These are phyloP conservation scores for Blastocystis sp. DNA, from an alignment of 352 stramenopile genomes.

Conservation along the genomic window DNA sequence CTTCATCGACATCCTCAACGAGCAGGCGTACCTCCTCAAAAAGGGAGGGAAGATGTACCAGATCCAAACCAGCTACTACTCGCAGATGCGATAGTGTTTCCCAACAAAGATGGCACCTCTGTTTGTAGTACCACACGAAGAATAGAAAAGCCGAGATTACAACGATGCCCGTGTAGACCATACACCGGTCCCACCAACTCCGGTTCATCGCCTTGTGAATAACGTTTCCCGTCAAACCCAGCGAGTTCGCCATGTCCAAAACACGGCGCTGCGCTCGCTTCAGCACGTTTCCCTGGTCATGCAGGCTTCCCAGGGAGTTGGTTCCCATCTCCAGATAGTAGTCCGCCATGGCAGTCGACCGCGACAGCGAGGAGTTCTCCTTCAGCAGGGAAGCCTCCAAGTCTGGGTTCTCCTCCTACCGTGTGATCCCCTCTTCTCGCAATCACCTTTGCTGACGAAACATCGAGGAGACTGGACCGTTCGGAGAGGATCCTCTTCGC, in stretches of 20 bases:
- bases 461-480: background rate
- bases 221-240: conserved; percentile 47
- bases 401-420: background rate
- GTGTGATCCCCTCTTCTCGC: too few species aligned
- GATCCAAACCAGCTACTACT: conserved; percentile 72
- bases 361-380: conserved; percentile 34
- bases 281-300: conserved; percentile 55
- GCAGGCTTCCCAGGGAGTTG: conserved; percentile 6
- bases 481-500: conserved; percentile 45
- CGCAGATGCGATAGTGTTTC: conserved; percentile 43
- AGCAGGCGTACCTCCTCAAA: conserved; percentile 82
- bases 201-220: conserved; percentile 61
- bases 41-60: conserved; percentile 80
- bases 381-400: conserved; percentile 37
- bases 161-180: conserved; percentile 60
- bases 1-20: conserved; percentile 81
- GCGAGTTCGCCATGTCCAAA: conserved; percentile 61
- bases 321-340: conserved; percentile 68
- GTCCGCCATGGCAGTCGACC: conserved; percentile 64
- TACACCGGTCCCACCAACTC: conserved; percentile 59
- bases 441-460: conserved; percentile 1
- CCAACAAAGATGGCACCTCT: conserved; percentile 38
- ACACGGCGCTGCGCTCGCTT: conserved; percentile 38
- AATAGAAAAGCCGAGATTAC: conserved; percentile 28
- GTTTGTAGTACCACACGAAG: conserved; percentile 63